Conservation (phyloP, 2,329 filamentous ascomycete species). For the Tolypocladium inflatum region DNA sequence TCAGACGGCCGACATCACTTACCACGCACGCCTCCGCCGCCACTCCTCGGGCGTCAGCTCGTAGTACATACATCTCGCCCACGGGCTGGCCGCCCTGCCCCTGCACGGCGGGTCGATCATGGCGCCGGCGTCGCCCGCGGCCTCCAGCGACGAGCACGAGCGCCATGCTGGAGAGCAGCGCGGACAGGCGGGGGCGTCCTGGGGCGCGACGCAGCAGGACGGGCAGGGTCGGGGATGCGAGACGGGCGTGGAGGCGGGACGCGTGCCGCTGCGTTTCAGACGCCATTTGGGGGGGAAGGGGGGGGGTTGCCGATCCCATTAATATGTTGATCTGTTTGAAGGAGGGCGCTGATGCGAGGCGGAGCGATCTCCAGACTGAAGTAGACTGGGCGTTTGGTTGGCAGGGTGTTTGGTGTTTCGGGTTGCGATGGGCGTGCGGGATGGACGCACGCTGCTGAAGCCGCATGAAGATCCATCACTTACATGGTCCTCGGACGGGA, state of each 20-base stretch:
- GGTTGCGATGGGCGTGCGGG: neutral
- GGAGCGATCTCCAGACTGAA: neutral
- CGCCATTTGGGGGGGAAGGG: too few relatives aligned
- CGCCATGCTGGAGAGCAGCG: slow-evolving; percentile 16
- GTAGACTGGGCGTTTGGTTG: neutral
- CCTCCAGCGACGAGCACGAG: slow-evolving; percentile 6
- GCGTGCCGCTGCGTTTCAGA: slow-evolving; percentile 1
- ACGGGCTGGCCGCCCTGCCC: slow-evolving; percentile 7
- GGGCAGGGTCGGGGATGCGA: slow-evolving; percentile 13
- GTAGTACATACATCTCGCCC: slow-evolving; percentile 15
- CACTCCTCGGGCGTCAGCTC: slow-evolving; percentile 13
- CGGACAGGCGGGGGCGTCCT: slow-evolving; percentile 11
- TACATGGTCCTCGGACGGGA: neutral
- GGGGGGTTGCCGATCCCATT: neutral
- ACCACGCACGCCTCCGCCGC: neutral
- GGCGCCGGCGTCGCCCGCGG: slow-evolving; percentile 16
- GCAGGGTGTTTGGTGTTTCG: neutral
- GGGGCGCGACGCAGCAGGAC: slow-evolving; percentile 13
- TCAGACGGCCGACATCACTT: neutral
- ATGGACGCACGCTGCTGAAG: neutral
- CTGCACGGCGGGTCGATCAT: slow-evolving; percentile 14
- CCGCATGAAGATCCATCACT: neutral
- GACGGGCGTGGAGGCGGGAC: slow-evolving; percentile 12
- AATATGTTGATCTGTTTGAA: neutral
- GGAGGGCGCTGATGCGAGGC: neutral